Base-by-base conservation (phyloP, 1,139 yeast genomes). In the Candida sp. region DNA sequence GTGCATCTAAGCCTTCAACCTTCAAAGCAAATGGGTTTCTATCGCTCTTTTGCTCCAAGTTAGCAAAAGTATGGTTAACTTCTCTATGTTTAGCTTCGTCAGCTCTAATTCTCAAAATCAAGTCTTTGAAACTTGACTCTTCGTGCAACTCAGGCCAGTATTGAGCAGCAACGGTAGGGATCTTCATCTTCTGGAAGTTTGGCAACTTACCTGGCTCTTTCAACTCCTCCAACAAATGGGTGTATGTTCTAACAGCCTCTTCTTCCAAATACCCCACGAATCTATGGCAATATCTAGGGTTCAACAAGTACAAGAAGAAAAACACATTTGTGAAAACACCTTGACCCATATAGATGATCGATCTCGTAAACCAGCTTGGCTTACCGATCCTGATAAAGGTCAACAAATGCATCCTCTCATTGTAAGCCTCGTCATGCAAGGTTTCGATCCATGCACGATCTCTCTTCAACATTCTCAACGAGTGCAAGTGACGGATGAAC, bases 381-480 rank as follows among this genome's bases (percentile, higher is more conserved):
- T 81, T 70, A 26, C 88, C 86, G 54, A 88, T 68, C 62, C 85
- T 83, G 56, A 87, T 80, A 59, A 88, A 88, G 0, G 92, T 87
- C 54, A 88, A 70, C 46, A 88, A 74, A 62, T 88, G 94, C 88
- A 88, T 87, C 63, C 92, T 77, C 68, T 88, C 94, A 61, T 88
- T 88, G 69, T 86, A 87, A 1, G 93, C 92, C 62, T 88, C 94
- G 61, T 88, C 93, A 41, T 84, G 71, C 42, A 88, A 71, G 1
- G 93, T 85, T 65, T 88, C 91, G 56, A 88, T 80, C 89, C 92
- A 88, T 1, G 90, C 93, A 59, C 84, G 82, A 63, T 88, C 94
- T 54, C 93, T 72, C 58, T 77, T 77, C 58, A 86, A 72, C 43
- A 85, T 64, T 57, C 92, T 72, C 45, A 86, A 67, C 2, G 89